Percentiles rank a stretch among this genome's conserved stretches.
Conservation (phyloP, 495 filamentous ascomycete species). For the Penicillium pulvis region DNA sequence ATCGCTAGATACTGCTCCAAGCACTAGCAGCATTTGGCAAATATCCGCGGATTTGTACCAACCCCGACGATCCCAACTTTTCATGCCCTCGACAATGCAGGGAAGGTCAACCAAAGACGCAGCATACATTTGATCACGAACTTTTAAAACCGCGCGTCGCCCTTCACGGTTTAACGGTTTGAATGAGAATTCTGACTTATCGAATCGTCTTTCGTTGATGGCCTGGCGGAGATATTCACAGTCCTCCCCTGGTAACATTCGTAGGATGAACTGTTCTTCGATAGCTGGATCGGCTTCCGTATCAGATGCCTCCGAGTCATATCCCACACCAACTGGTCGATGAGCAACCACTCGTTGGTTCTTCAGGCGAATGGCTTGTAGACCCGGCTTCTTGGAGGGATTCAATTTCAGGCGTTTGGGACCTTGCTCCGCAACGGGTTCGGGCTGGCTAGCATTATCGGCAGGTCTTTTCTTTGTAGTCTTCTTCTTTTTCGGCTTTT, state of each 20-base stretch:
- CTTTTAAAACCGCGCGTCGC: slow-evolving; percentile 68
- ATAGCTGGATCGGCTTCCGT: slow-evolving; percentile 82
- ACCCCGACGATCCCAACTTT: slow-evolving; percentile 88
- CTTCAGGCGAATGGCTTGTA: slow-evolving; percentile 56
- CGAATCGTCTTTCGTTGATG: slow-evolving; percentile 72
- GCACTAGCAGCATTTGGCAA: slow-evolving; percentile 89
- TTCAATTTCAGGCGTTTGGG: slow-evolving; percentile 50
- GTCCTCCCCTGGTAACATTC: slow-evolving; percentile 83
- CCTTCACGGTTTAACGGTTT: slow-evolving; percentile 77
- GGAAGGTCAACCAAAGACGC: slow-evolving; percentile 85
- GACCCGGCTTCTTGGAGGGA: slow-evolving; percentile 43
- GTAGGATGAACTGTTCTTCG: slow-evolving; percentile 84
- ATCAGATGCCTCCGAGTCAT: slow-evolving; percentile 96
- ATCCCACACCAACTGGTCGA: slow-evolving; percentile 76
- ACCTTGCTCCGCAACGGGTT: slow-evolving; percentile 31
- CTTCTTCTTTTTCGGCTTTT: slow-evolving; percentile 51
- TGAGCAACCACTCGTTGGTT: slow-evolving; percentile 62
- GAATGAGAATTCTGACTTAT: slow-evolving; percentile 67
- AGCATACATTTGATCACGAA: slow-evolving; percentile 73
- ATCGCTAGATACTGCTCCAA: slow-evolving; percentile 69
- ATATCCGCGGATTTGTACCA: slow-evolving; percentile 96
- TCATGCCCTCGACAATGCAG: slow-evolving; percentile 91
- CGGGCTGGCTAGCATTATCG: slow-evolving; percentile 29
- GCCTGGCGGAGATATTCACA: slow-evolving; percentile 76
- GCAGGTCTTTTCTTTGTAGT: slow-evolving; percentile 47